phyloP scores from a whole-genome alignment of 148 eudicot genomes.

The Rhododendron griersonianum region DNA sequence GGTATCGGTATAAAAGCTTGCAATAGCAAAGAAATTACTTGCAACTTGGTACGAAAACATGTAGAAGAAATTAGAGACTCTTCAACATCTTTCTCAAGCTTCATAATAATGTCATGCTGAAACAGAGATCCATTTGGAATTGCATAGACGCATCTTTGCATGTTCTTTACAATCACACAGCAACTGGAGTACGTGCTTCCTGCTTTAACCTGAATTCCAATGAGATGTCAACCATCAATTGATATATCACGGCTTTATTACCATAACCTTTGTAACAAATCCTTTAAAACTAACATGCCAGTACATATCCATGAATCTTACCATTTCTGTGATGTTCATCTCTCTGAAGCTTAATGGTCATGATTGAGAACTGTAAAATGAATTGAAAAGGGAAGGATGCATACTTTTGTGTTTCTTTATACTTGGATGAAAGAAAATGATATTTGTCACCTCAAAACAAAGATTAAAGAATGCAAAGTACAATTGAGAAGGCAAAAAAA shows the following conservation, averaged over 20 bases:
- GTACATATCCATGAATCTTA: too few species aligned
- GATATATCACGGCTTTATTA: not conserved
- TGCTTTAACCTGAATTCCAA: slow-evolving; percentile 58
- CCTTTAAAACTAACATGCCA: not conserved
- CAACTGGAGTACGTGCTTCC: slow-evolving; percentile 79
- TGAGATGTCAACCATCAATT: slow-evolving; percentile 24
- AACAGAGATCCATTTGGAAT: slow-evolving; percentile 57
- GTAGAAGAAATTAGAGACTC: slow-evolving; percentile 50
- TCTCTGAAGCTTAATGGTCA: not conserved
- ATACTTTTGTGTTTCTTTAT: not conserved
- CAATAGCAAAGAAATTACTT: slow-evolving; percentile 36
- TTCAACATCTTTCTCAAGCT: slow-evolving; percentile 59
- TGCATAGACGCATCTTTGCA: slow-evolving; percentile 94
- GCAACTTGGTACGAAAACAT: slow-evolving; percentile 53
- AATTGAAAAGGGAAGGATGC: not conserved
- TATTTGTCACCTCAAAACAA: not conserved
- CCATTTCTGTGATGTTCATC: not conserved
- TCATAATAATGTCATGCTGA: slow-evolving; percentile 46
- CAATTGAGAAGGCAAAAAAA: not conserved
- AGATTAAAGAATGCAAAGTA: not conserved
- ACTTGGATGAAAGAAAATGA: not conserved
- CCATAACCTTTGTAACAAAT: not conserved
- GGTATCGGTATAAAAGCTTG: not conserved
- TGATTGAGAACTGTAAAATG: not conserved
- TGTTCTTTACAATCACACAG: slow-evolving; percentile 77